Evolutionary conservation across 163 green algal species (phyloP).

Genomic region (Volvox carteri): DNA sequence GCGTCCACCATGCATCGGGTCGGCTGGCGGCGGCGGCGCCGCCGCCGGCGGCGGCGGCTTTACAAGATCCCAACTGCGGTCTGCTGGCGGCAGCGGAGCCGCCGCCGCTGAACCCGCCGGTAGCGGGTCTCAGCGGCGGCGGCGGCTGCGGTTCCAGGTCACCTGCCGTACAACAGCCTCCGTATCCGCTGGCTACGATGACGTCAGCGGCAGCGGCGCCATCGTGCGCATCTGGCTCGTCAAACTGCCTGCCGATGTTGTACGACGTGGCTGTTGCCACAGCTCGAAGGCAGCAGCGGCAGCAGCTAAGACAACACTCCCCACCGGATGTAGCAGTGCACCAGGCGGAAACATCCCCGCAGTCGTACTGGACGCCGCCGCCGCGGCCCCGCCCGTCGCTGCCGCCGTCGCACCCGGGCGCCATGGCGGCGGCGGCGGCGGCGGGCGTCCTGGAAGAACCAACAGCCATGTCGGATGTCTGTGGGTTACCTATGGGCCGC

Average conservation of each 20-base stretch:
- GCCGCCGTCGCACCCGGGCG: neutral
- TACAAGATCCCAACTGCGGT: neutral
- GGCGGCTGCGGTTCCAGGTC: no score
- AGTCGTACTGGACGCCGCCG: neutral
- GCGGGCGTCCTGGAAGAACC: neutral
- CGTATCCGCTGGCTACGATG: no score
- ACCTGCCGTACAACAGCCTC: no score
- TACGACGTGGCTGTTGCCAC: neutral
- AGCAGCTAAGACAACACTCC: neutral
- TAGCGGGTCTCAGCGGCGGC: neutral
- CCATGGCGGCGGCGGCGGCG: neutral
- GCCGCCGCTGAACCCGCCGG: neutral
- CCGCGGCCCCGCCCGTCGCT: neutral
- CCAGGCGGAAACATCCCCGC: neutral
- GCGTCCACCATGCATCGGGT: no score
- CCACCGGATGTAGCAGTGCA: no score
- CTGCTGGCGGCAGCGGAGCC: neutral
- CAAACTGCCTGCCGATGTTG: slow-evolving; percentile 5
- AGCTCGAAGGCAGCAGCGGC: no score
- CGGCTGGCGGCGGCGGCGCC: no score
- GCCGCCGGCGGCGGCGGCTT: no score
- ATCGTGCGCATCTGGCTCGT: slow-evolving; percentile 12
- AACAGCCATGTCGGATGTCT: neutral
- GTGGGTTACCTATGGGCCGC: neutral
- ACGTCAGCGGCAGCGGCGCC: neutral